A percentile compares a stretch with the other conserved stretches of the same genome.
Conservation (phyloP, 352 stramenopile species). For the Pythium brachiatum region DNA sequence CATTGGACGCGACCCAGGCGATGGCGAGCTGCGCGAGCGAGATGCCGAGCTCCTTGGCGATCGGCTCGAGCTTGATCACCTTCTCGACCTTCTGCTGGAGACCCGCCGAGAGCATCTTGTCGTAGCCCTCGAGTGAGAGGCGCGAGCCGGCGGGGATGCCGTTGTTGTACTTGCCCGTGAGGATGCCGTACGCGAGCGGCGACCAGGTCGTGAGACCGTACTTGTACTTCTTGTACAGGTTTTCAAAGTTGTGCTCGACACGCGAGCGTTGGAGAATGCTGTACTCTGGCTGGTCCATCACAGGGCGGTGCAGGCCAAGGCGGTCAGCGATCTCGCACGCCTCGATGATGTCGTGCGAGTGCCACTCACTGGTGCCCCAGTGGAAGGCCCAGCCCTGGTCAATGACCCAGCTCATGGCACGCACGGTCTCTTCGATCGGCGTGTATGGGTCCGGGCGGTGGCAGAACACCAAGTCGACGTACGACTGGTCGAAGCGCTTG, state of each 20-base stretch:
- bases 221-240: slow-evolving; percentile 73
- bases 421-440: slow-evolving; percentile 64
- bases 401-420: slow-evolving; percentile 28
- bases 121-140: slow-evolving; percentile 51
- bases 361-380: slow-evolving; percentile 73
- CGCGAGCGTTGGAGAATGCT: slow-evolving; percentile 60
- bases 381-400: slow-evolving; percentile 26
- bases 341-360: slow-evolving; percentile 66
- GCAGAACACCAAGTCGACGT: slow-evolving; percentile 68
- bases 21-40: slow-evolving; percentile 53
- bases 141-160: slow-evolving; percentile 47
- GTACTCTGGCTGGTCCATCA: slow-evolving; percentile 72
- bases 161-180: slow-evolving; percentile 67
- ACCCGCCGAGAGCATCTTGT: slow-evolving; percentile 45
- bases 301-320: slow-evolving; percentile 28
- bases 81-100: slow-evolving; percentile 51
- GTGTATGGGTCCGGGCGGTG: slow-evolving; percentile 57
- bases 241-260: slow-evolving; percentile 55
- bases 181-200: slow-evolving; percentile 52
- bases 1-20: slow-evolving; percentile 52
- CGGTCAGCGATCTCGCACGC: slow-evolving; percentile 48
- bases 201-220: slow-evolving; percentile 71
- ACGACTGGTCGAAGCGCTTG: slow-evolving; percentile 51
- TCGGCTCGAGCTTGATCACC: slow-evolving; percentile 39
- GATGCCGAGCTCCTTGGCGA: slow-evolving; percentile 67